phyloP scores from a whole-genome alignment of 768 basidiomycete species.

The Hericium rajendrae region DNA sequence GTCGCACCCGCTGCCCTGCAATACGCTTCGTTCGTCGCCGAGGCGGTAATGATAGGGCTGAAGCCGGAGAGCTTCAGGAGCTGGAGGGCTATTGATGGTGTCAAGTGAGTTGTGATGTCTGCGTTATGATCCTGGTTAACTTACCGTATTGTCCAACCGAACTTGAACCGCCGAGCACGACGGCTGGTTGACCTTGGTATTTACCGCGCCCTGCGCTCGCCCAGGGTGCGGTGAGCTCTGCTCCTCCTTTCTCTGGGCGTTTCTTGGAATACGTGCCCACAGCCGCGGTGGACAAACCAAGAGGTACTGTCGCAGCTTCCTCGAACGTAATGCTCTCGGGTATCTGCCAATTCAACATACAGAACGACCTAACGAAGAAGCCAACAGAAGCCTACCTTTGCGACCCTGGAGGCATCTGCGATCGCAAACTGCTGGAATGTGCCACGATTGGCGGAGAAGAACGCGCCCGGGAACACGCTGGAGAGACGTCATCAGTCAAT shows the following conservation, averaged over 20 bases:
- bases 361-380: neutral
- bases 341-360: slow-evolving; percentile 22
- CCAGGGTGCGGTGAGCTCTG: slow-evolving; percentile 32
- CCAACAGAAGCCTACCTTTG: slow-evolving; percentile 7
- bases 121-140: slow-evolving; percentile 1
- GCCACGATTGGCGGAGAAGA: neutral
- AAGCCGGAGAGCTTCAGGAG: slow-evolving; percentile 12
- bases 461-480: slow-evolving; percentile 6
- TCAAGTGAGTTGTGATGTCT: neutral
- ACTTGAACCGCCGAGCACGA: slow-evolving; percentile 39
- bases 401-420: slow-evolving; percentile 9
- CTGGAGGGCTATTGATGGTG: slow-evolving; percentile 5
- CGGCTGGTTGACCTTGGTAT: slow-evolving; percentile 32
- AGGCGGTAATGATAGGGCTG: slow-evolving; percentile 13
- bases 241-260: slow-evolving; percentile 21
- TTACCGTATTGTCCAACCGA: slow-evolving; percentile 43
- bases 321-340: slow-evolving; percentile 39
- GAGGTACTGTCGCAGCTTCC: slow-evolving; percentile 38
- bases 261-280: slow-evolving; percentile 35
- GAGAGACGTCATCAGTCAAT: too few relatives aligned
- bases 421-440: slow-evolving; percentile 16
- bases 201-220: slow-evolving; percentile 27
- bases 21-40: slow-evolving; percentile 3
- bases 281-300: slow-evolving; percentile 37
- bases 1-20: slow-evolving; percentile 10